phyloP scores from a whole-genome alignment of 2,329 filamentous ascomycete genomes.

The Sarocladium oryzae region DNA sequence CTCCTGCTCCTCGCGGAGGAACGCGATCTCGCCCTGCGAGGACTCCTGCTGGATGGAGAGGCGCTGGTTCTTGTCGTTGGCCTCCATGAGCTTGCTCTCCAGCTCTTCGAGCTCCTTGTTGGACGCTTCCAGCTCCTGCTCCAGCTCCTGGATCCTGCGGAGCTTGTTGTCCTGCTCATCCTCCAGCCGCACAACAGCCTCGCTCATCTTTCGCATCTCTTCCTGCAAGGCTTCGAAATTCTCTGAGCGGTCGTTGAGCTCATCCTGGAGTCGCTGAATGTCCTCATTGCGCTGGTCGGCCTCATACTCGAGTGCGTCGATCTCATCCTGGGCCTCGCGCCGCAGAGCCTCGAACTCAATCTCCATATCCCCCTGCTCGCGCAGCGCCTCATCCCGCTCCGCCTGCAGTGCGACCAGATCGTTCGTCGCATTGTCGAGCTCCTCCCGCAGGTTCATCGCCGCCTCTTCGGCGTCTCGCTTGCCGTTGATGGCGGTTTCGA shows the following conservation, averaged over 20 bases:
- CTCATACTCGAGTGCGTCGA: constrained; percentile 62
- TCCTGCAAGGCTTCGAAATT: constrained; percentile 88
- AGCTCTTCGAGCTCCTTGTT: constrained; percentile 82
- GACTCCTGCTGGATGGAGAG: constrained; percentile 89
- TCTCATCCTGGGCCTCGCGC: constrained; percentile 59
- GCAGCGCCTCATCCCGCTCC: constrained; percentile 80
- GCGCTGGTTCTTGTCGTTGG: constrained; percentile 81
- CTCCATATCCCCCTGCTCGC: constrained; percentile 54
- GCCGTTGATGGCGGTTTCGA: constrained; percentile 63
- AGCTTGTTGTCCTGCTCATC: constrained; percentile 79
- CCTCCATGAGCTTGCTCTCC: constrained; percentile 75
- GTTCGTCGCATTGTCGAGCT: constrained; percentile 71
- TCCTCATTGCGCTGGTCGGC: constrained; percentile 67
- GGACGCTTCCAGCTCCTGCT: constrained; percentile 74
- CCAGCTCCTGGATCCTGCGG: constrained; percentile 72
- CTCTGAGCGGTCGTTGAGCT: constrained; percentile 70
- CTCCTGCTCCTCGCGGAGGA: constrained; percentile 94
- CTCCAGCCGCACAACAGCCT: constrained; percentile 78
- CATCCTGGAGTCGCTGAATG: constrained; percentile 60
- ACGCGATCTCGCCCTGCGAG: constrained; percentile 85
- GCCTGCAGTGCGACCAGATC: constrained; percentile 73
- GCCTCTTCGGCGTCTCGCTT: constrained; percentile 55
- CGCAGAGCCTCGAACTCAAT: constrained; percentile 54
- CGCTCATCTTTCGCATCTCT: constrained; percentile 88
- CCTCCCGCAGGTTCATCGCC: constrained; percentile 63